Conservation (phyloP, 116 monocot species). For the Iris pallida region DNA sequence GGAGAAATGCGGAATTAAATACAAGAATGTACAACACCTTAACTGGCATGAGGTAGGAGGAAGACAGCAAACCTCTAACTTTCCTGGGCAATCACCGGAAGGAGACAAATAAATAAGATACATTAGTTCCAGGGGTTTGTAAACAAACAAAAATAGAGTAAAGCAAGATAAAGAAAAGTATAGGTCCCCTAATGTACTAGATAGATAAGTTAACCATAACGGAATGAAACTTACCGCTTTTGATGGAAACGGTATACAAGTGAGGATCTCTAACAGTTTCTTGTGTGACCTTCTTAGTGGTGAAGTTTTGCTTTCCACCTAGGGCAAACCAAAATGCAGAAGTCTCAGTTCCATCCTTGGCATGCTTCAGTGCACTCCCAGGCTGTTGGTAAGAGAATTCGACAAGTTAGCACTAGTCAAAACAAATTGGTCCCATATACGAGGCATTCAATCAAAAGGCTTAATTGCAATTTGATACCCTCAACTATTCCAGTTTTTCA, state of each 20-base stretch:
- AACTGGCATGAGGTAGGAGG: constrained; percentile 2
- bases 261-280: constrained; percentile 89
- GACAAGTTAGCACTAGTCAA: too few species aligned
- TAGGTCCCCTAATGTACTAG: too few species aligned
- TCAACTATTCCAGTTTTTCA: too few species aligned
- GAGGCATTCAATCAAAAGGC: too few species aligned
- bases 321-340: constrained; percentile 98
- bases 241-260: constrained; percentile 69
- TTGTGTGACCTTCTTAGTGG: constrained; percentile 49
- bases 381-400: constrained; percentile 37
- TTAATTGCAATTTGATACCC: too few species aligned
- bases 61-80: constrained; percentile 67
- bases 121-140: background rate
- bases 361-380: constrained; percentile 65
- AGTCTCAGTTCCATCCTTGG: constrained; percentile 92
- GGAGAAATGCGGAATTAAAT: background rate
- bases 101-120: constrained; percentile 2
- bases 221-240: constrained; percentile 46
- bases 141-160: background rate
- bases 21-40: background rate
- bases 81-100: constrained; percentile 49
- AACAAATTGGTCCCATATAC: too few species aligned
- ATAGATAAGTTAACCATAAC: too few species aligned
- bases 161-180: background rate
- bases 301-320: constrained; percentile 84